Base-by-base conservation (phyloP, 2,329 filamentous ascomycete genomes). In the Chrysoporthe deuterocubensis region DNA sequence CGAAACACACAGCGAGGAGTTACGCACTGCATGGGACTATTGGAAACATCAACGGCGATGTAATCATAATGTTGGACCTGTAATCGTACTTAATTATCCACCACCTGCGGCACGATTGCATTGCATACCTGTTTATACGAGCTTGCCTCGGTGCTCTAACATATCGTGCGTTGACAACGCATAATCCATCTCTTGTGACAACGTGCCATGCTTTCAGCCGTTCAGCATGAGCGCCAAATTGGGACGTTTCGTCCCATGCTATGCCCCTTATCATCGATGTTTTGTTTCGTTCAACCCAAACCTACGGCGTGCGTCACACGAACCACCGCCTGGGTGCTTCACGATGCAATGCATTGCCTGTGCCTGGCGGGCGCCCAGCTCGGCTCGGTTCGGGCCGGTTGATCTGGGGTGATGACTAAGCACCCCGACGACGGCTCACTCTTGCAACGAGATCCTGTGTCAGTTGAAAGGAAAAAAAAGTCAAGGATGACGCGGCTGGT, bases 11-110 rank as follows among this genome's bases (percentile, higher is more conserved):
- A 32, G 50, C 50, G 32, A 54, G 50, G 50, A 54, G 50, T 54
- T 54, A 4, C 26, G 13, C 32, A 3, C 5, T 13, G 48, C 34
- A 14, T 48, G 21, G 44, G 48, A 32, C n/a, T 34, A 63, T 8
- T 3, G n/a, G 40, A 26, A 14, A 21, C n/a, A 43, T 63, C 18
- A 16, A 54, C n/a, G 40, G 9, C n/a, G n/a, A 63, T 43, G 34
- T 40, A 42, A 63, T 42, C 18, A n/a, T 63, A 63, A 63, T 63
- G 48, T 54, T 18, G 61, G 40, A 11, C 46, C n/a, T 44, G 32
- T 63, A 54, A 54, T 63, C 18, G 48, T 43, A 63, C 40, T 32
- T 43, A 21, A 54, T 21, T 3, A 57, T 37, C 34, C 40, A 16
- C 32, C 40, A 46, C 14, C 7, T 40, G 3, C 54, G 13, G 21